Base-by-base conservation (phyloP, 208 protist species). In the Trypanosoma lewisi region DNA sequence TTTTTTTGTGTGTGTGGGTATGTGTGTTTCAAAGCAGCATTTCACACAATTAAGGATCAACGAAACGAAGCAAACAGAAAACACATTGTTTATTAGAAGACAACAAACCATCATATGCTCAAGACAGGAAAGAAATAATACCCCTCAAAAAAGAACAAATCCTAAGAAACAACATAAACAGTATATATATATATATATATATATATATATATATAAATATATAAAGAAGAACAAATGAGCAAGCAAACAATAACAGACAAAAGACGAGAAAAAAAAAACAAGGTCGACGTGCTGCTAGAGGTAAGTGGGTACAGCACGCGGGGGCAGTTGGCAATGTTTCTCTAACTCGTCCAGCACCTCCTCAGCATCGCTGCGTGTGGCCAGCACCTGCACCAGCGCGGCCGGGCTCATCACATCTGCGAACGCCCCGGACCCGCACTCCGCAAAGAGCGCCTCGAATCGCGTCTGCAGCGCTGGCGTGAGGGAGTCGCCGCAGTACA, bases 401-500 rank as follows among this genome's bases (percentile, higher is more conserved):
- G 86, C 73, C 2, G 82, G 82, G 55, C 74, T 80, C 34, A 80
- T 68, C 8, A 66, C 50, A 30, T 16, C 42, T 19, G 11, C 19
- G 49, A 9, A 14, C 6, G 16, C 30, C 31, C 44, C 49, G 14
- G 17, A 36, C 34, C 60, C 59, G 37, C 39, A 47, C 11, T 41
- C 37, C 16, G 44, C 33, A 42, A 73, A 67, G 11, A 73, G 28
- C 3, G 36, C 50, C 30, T 52, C 44, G 25, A 73, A 57, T 17
- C 52, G 36, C 0, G 1, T 28, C 17, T 31, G 36, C 27, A 67
- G 21, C 49, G 57, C 42, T 27, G 28, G 21, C n/a, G 66, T 71
- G 11, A 71, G 4, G 28, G 75, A 61, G 17, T 70, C 63, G 12
- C 57, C 56, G 44, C 77, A 89, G 73, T 91, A 89, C 71, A 87